phyloP scores from a whole-genome alignment of 2,329 filamentous ascomycete species.

The Myriosclerotinia scirpicola region DNA sequence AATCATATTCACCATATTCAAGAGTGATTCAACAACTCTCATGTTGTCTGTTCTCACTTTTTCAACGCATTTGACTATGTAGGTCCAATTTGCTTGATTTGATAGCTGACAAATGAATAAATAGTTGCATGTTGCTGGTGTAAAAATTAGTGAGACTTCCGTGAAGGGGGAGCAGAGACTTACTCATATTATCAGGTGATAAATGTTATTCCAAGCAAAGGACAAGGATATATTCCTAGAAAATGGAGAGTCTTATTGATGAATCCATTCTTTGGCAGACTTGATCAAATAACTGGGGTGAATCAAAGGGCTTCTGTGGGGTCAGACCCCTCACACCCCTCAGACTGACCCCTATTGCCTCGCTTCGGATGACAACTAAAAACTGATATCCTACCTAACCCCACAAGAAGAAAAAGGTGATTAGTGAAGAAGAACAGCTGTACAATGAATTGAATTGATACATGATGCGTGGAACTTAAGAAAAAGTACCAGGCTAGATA shows the following conservation, averaged over 20 bases:
- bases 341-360: too few relatives aligned
- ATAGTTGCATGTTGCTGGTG: fast-evolving
- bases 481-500: too few relatives aligned
- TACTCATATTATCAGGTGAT: background rate
- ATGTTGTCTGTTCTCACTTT: background rate
- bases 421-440: background rate
- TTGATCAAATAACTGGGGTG: background rate
- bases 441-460: background rate
- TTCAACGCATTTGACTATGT: background rate
- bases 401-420: background rate
- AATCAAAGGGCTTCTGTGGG: background rate
- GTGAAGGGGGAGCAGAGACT: background rate
- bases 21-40: background rate
- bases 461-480: background rate
- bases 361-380: background rate
- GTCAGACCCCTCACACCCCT: background rate
- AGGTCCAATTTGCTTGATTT: background rate
- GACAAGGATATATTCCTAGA: background rate
- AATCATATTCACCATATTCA: background rate
- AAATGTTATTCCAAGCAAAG: too few relatives aligned
- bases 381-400: background rate
- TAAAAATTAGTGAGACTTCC: background rate
- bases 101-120: background rate
- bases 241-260: background rate
- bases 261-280: background rate